A percentile compares a stretch with the other conserved stretches of the same genome.
Conservation (phyloP, 495 filamentous ascomycete species). For the Aspergillus hancockii region DNA sequence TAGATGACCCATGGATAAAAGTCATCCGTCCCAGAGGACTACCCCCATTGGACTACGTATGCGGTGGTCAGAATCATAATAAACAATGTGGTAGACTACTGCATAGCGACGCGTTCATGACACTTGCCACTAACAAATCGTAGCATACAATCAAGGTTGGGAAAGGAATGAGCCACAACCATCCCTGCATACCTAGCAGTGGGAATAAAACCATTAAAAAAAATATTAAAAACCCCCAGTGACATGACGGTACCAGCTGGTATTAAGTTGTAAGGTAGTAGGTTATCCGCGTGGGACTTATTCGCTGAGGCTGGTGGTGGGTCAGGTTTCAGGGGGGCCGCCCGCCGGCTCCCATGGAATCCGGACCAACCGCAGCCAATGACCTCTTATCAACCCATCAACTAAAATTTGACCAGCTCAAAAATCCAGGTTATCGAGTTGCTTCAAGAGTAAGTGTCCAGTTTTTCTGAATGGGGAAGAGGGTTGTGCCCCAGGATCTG, state of each 20-base stretch:
- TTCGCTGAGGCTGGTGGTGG: conserved; percentile 15
- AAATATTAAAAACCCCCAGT: conserved; percentile 12
- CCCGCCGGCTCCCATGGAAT: conserved; percentile 23
- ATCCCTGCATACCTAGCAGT: conserved; percentile 21
- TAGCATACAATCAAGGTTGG: conserved; percentile 3
- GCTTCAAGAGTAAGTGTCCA: background rate
- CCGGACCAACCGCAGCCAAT: conserved; percentile 12
- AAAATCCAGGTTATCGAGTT: background rate
- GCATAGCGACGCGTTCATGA: conserved; percentile 21
- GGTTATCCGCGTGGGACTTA: background rate
- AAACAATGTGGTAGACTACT: conserved; percentile 8
- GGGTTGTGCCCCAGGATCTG: background rate
- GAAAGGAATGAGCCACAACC: conserved; percentile 14
- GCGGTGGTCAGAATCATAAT: conserved; percentile 9
- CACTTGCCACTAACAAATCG: conserved; percentile 12
- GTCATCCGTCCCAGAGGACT: background rate
- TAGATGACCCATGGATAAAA: background rate
- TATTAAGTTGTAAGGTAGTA: conserved; percentile 4
- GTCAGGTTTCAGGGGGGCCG: conserved; percentile 22
- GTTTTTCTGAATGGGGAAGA: background rate
- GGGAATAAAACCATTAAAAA: background rate
- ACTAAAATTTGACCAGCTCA: conserved; percentile 1
- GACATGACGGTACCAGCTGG: background rate
- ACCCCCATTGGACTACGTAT: background rate
- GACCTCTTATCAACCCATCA: background rate